phyloP scores from a whole-genome alignment of 345 rosid genomes.

The Eucalyptus virginea region DNA sequence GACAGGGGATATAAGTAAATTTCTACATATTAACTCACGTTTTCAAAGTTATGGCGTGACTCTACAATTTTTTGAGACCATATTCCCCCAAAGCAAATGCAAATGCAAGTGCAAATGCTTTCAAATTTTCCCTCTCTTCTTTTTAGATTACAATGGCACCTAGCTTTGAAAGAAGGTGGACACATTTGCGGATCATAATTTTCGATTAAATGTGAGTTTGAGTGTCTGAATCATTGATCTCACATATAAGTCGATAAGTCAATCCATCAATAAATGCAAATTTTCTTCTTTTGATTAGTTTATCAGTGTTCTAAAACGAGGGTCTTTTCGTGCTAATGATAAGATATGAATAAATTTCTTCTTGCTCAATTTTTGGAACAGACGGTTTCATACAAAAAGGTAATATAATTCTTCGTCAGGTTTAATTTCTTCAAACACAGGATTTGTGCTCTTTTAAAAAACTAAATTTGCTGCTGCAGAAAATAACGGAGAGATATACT shows the following conservation, averaged over 20 bases:
- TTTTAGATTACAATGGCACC: fast-evolving
- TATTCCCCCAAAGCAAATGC: slow-evolving; percentile 7
- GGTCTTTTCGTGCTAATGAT: not conserved
- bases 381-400: fast-evolving
- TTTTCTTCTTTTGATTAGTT: not conserved
- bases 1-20: not conserved
- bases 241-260: not conserved
- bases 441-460: not conserved
- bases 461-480: not conserved
- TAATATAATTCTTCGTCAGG: fast-evolving
- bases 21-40: not conserved
- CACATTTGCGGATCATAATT: too few relatives aligned
- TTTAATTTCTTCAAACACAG: not conserved
- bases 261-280: not conserved
- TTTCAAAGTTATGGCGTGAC: slow-evolving; percentile 65
- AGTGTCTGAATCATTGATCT: too few relatives aligned
- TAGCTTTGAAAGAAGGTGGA: too few relatives aligned
- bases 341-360: not conserved
- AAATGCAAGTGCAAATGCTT: not conserved
- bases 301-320: fast-evolving
- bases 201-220: too few relatives aligned
- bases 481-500: not conserved
- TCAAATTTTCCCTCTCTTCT: not conserved
- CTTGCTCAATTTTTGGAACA: fast-evolving
- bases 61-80: slow-evolving; percentile 65